A percentile compares a stretch with the other conserved stretches of the same genome.
These are phyloP conservation scores for Talaromyces marneffei DNA, from an alignment of 2,329 filamentous ascomycete genomes.

Conservation along the genomic window DNA sequence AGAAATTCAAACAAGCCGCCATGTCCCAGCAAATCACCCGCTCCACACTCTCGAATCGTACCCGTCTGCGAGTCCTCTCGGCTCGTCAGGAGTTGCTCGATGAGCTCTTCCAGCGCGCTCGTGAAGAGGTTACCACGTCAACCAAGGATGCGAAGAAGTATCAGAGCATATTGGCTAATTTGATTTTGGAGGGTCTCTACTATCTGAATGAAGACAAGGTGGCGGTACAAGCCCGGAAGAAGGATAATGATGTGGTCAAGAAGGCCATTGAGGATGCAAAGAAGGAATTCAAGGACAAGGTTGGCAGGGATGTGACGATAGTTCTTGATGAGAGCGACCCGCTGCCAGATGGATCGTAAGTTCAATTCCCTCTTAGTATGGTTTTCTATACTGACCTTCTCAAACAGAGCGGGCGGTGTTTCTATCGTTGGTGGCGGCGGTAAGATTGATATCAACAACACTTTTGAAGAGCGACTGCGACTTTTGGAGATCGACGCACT, in stretches of 20 bases:
- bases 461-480: conserved; percentile 82
- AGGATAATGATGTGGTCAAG: conserved; percentile 68
- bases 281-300: conserved; percentile 76
- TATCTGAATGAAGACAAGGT: conserved; percentile 76
- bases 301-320: conserved; percentile 63
- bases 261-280: conserved; percentile 71
- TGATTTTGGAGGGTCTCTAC: conserved; percentile 87
- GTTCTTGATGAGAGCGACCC: conserved; percentile 72
- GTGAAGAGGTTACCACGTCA: conserved; percentile 62
- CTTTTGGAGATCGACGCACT: conserved; percentile 80
- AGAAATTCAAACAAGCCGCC: conserved; percentile 97
- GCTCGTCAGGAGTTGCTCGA: conserved; percentile 89
- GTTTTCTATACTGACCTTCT: conserved; percentile 14
- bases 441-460: conserved; percentile 99
- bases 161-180: conserved; percentile 65
- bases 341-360: conserved; percentile 77
- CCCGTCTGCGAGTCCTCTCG: conserved; percentile 77
- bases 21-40: conserved; percentile 99
- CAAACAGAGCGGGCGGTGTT: conserved; percentile 73
- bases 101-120: conserved; percentile 75
- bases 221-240: conserved; percentile 68
- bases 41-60: conserved; percentile 95
- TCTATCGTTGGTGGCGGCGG: conserved; percentile 73
- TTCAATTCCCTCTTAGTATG: conserved; percentile 22
- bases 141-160: conserved; percentile 60